Evolutionary conservation across 2,329 filamentous ascomycete species (phyloP), one percentile per base, ranked within the genome.

Genomic region (Alternaria triticimaculans): DNA sequence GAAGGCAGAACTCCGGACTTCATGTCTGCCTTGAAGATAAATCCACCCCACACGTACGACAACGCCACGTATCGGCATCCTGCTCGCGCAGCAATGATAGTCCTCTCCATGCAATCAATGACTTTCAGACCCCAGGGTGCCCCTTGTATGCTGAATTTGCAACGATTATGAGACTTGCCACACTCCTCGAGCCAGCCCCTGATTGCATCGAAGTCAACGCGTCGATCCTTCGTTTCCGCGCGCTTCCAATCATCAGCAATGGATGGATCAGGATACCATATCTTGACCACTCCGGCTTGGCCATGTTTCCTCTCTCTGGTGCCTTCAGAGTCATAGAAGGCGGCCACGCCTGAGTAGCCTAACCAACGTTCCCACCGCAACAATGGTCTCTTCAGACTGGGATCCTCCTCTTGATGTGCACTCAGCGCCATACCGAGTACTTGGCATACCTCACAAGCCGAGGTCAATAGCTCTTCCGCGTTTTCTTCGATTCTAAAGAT

Each of bases 321-420:
- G 9, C 8, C 2, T 0, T 41, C 37, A 3, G 37, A 1, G 15
- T 41, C 2, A 11, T 11, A 1, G 3, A 41, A 11, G 15, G 1
- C 9, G 4, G 3, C 37, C 9, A 0, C 1, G 9, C 37, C 37
- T 41, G 37, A 11, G 1, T 18, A 1, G 5, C 33, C 4, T 41
- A 6, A 2, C 15, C 33, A 18, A 0, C 33, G 33, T 41, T 3
- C 4, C 33, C 15, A 41, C 0, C 37, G 37, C 9, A 41, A 41
- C 5, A 18, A 0, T 0, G 37, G 37, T 0, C 9, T 18, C 0
- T 0, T 10, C 9, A 6, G 6, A 6, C 9, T 3, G 0, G 37
- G 0, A 0, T 18, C 1, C 37, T 0, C 0, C 37, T 41, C 3
- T 11, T 41, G 2, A 6, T 41, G 3, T 41, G 0, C 1, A 2